These are phyloP conservation scores for Candida nemodendra DNA, from an alignment of 805 yeast genomes.

Conservation along the genomic window DNA sequence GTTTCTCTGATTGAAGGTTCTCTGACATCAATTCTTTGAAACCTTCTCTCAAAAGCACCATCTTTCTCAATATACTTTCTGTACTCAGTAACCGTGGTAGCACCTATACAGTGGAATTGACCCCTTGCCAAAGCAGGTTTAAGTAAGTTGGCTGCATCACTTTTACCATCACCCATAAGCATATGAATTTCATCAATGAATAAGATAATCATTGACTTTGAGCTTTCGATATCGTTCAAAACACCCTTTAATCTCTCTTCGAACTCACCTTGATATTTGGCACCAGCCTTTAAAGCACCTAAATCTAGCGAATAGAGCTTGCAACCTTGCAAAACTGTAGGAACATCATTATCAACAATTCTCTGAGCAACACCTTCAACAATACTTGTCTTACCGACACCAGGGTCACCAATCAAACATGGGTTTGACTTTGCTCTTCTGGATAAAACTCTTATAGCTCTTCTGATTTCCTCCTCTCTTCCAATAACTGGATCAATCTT, in stretches of 20 bases:
- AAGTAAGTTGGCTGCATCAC: conserved; percentile 93
- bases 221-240: conserved; percentile 86
- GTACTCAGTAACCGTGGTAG: conserved; percentile 94
- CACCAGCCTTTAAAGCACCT: conserved; percentile 98
- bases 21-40: conserved; percentile 94
- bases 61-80: conserved; percentile 91
- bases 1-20: conserved; percentile 93
- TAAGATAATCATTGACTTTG: conserved; percentile 79
- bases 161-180: conserved; percentile 99
- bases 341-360: conserved; percentile 93
- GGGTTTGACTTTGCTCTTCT: conserved; percentile 97
- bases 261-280: conserved; percentile 97
- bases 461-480: conserved; percentile 95
- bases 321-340: conserved; percentile 77
- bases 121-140: conserved; percentile 98
- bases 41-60: conserved; percentile 98
- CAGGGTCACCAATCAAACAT: conserved; percentile 96
- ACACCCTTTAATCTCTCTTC: conserved; percentile 98
- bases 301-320: conserved; percentile 85
- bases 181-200: conserved; percentile 98
- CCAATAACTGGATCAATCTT: conserved; percentile 98
- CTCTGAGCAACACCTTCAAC: conserved; percentile 99
- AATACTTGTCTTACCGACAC: conserved; percentile 98
- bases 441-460: conserved; percentile 93
- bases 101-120: conserved; percentile 94